Conservation (phyloP, 345 rosid genomes). For the Microthlaspi erraticum region DNA sequence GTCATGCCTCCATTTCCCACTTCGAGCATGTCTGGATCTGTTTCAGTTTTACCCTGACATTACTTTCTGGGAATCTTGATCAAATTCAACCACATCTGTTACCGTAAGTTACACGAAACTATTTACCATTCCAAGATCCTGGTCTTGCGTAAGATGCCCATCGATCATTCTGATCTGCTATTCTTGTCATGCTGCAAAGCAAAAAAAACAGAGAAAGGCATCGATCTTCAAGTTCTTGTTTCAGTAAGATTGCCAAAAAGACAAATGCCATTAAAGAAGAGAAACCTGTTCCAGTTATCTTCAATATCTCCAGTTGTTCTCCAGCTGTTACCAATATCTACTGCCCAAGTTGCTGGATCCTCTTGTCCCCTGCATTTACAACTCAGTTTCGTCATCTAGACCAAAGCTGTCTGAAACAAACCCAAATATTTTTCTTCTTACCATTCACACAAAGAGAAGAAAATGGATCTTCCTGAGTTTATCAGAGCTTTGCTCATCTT, state of each 20-base stretch:
- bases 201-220: slow-evolving; percentile 1
- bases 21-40: slow-evolving; percentile 99
- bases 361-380: slow-evolving; percentile 65
- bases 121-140: slow-evolving; percentile 89
- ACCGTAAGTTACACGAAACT: background rate
- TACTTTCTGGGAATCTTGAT: background rate
- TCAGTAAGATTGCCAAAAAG: background rate
- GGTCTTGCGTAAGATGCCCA: slow-evolving; percentile 88
- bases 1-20: slow-evolving; percentile 98
- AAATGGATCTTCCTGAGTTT: slow-evolving; percentile 74
- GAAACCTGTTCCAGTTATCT: slow-evolving; percentile 75
- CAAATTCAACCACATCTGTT: background rate
- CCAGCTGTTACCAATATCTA: slow-evolving; percentile 87
- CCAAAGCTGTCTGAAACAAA: slow-evolving; percentile 9
- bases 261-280: background rate
- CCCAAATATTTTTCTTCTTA: slow-evolving; percentile 23
- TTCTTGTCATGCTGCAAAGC: slow-evolving; percentile 63
- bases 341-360: slow-evolving; percentile 95
- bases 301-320: slow-evolving; percentile 82
- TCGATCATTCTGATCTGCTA: slow-evolving; percentile 72
- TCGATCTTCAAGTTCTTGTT: slow-evolving; percentile 11
- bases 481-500: slow-evolving; percentile 76
- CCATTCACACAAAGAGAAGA: slow-evolving; percentile 94
- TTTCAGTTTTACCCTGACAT: slow-evolving; percentile 28
- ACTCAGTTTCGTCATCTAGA: slow-evolving; percentile 16